Evolutionary conservation across 192 early-diverging fungal species (phyloP).

Genomic region (Thamnidium elegans): DNA sequence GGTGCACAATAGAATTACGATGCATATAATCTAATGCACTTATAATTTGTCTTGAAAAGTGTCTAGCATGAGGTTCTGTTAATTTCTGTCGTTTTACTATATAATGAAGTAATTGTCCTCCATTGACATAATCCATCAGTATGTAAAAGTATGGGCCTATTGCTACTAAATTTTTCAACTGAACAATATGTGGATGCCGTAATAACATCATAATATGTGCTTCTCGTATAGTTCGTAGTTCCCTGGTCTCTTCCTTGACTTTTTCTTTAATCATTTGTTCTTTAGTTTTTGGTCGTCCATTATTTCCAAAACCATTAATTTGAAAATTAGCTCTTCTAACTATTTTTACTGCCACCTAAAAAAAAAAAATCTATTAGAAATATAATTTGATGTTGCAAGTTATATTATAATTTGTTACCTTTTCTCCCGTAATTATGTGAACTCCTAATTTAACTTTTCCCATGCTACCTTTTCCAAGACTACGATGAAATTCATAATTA

Average conservation of each 20-base stretch:
- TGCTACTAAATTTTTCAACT: conserved; percentile 64
- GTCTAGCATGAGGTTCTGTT: conserved; percentile 72
- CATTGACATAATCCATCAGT: conserved; percentile 76
- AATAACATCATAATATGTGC: conserved; percentile 73
- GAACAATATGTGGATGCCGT: conserved; percentile 82
- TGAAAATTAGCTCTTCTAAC: conserved; percentile 38
- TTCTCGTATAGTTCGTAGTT: conserved; percentile 69
- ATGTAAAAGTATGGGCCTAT: conserved; percentile 68
- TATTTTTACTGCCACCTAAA: conserved; percentile 63
- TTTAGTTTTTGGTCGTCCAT: conserved; percentile 10
- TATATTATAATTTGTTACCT: conserved; percentile 44
- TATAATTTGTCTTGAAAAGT: conserved; percentile 75
- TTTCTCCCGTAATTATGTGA: conserved; percentile 76
- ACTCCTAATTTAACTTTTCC: conserved; percentile 95
- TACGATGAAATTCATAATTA: conserved; percentile 81
- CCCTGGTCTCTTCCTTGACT: conserved; percentile 45
- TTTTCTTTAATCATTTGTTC: conserved; percentile 30
- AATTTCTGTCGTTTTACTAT: conserved; percentile 75
- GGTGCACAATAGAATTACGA: conserved; percentile 64
- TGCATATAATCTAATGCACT: conserved; percentile 57
- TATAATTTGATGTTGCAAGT: conserved; percentile 3
- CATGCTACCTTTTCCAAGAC: conserved; percentile 92
- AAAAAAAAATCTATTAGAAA: no score
- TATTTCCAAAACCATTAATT: background rate
- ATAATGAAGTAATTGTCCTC: conserved; percentile 81